Percentiles rank a stretch among this genome's conserved stretches.
These are phyloP conservation scores for Diaporthe citri DNA, from an alignment of 2,329 filamentous ascomycete genomes.

Conservation along the genomic window DNA sequence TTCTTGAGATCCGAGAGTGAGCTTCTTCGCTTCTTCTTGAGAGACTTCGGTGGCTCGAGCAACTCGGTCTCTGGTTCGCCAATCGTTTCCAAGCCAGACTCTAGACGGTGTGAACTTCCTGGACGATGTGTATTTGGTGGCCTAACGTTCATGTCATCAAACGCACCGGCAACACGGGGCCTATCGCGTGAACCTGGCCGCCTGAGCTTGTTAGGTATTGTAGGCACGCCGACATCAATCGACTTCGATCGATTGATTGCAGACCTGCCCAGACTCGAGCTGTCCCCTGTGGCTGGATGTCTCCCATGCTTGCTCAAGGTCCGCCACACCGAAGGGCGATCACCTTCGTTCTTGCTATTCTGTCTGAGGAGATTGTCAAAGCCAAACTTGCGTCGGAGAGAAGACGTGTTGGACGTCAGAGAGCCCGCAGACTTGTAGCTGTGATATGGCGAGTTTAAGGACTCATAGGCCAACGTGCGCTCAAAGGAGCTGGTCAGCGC, in stretches of 20 bases:
- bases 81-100: constrained; percentile 64
- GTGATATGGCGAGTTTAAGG: constrained; percentile 69
- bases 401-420: constrained; percentile 87
- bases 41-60: constrained; percentile 51
- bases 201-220: constrained; percentile 62
- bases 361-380: constrained; percentile 82
- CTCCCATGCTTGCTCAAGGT: constrained; percentile 87
- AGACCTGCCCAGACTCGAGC: constrained; percentile 74
- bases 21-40: constrained; percentile 86
- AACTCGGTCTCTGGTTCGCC: constrained; percentile 66
- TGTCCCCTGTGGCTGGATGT: constrained; percentile 69
- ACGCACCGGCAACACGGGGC: constrained; percentile 71
- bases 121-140: constrained; percentile 58
- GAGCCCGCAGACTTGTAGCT: constrained; percentile 77
- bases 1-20: constrained; percentile 85
- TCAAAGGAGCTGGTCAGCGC: constrained; percentile 56
- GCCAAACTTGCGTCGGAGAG: constrained; percentile 85
- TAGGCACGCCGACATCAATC: constrained; percentile 73
- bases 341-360: constrained; percentile 79
- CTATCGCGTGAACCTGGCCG: constrained; percentile 71
- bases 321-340: constrained; percentile 84
- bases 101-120: constrained; percentile 65
- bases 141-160: constrained; percentile 62
- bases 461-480: constrained; percentile 64
- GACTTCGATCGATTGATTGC: constrained; percentile 80